Percentiles rank a stretch among this genome's conserved stretches.
Conservation (phyloP, 768 basidiomycete genomes). For the Agaricus sinodeliciosus region DNA sequence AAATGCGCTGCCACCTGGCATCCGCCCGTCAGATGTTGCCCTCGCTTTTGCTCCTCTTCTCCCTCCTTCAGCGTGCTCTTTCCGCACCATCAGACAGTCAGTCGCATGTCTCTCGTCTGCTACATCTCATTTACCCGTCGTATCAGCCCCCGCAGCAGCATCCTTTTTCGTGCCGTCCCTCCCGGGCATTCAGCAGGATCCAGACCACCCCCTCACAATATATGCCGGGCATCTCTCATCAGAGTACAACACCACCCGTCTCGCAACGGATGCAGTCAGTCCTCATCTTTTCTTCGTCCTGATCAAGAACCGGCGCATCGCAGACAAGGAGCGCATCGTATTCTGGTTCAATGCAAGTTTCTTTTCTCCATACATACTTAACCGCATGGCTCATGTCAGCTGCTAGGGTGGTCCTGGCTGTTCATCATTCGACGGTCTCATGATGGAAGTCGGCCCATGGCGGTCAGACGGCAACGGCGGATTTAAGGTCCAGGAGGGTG, state of each 20-base stretch:
- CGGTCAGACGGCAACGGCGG: slow-evolving; percentile 66
- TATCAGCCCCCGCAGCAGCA: slow-evolving; percentile 75
- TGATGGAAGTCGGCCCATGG: slow-evolving; percentile 99
- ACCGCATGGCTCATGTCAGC: neutral
- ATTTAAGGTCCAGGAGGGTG: slow-evolving; percentile 71
- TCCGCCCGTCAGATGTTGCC: slow-evolving; percentile 1
- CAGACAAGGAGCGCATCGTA: slow-evolving; percentile 86
- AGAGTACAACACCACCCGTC: slow-evolving; percentile 53
- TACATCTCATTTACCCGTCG: slow-evolving; percentile 5
- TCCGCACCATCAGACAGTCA: slow-evolving; percentile 32
- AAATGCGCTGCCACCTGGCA: slow-evolving; percentile 9
- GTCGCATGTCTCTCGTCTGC: slow-evolving; percentile 10
- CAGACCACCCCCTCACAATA: slow-evolving; percentile 64
- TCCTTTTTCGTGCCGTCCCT: slow-evolving; percentile 77
- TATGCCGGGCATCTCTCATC: slow-evolving; percentile 84
- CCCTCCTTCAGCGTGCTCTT: slow-evolving; percentile 7
- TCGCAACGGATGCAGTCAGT: slow-evolving; percentile 51
- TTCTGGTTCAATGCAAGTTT: slow-evolving; percentile 93
- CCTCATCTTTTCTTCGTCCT: slow-evolving; percentile 87
- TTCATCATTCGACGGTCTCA: slow-evolving; percentile 92
- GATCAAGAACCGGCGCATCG: slow-evolving; percentile 76
- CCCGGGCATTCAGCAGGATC: slow-evolving; percentile 72
- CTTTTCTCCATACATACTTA: neutral
- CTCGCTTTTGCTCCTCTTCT: slow-evolving; percentile 1
- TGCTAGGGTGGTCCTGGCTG: slow-evolving; percentile 91